A percentile compares a stretch with the other conserved stretches of the same genome.
Evolutionary conservation across 805 yeast genomes (phyloP).

Genomic region (Blastobotrys chiropterorum): DNA sequence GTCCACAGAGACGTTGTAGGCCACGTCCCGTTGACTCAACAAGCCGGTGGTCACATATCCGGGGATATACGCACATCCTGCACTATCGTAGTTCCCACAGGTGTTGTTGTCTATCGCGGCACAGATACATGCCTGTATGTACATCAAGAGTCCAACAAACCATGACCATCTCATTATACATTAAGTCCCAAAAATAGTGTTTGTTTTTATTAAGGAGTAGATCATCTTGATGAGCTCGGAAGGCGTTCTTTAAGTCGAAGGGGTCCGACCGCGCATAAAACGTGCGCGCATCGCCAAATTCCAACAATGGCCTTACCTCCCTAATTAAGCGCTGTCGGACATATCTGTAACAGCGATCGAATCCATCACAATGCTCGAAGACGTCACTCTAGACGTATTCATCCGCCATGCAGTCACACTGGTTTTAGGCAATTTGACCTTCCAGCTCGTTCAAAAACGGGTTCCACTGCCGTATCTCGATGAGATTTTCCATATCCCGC

Average conservation of each 20-base stretch:
- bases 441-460: not conserved
- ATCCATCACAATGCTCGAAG: not conserved
- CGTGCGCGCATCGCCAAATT: no score
- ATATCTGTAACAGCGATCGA: no score
- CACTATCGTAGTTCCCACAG: not conserved
- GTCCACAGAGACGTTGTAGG: constrained; percentile 29
- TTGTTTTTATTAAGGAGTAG: no score
- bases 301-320: no score
- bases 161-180: not conserved
- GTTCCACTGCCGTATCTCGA: constrained; percentile 39
- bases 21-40: constrained; percentile 32
- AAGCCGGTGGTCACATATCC: constrained; percentile 17
- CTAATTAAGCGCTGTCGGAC: no score
- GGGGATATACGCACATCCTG: constrained; percentile 4
- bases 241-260: no score
- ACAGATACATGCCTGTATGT: not conserved
- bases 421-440: not conserved
- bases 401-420: not conserved
- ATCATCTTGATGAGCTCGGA: no score
- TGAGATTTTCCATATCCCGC: constrained; percentile 81
- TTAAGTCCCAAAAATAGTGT: no score
- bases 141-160: not conserved
- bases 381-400: not conserved
- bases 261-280: no score
- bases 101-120: not conserved